Base-by-base conservation (phyloP, 2,329 filamentous ascomycete species). In the Nemania diffusa region DNA sequence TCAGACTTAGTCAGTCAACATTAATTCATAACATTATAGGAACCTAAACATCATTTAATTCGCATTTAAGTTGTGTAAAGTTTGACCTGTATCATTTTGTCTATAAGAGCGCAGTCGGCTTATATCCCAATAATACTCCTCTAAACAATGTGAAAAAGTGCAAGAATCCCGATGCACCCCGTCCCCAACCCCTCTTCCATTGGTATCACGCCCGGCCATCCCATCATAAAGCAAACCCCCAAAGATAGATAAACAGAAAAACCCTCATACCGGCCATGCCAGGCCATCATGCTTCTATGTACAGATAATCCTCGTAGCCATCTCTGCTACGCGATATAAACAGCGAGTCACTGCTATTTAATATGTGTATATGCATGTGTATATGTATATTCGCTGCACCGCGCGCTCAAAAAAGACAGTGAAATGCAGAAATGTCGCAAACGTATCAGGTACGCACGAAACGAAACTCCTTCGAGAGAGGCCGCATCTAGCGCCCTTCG, bases 191-290 rank as follows among this genome's bases (percentile, higher is more conserved):
- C 26, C n/a, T 55, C 48, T 15, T 26, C 27, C 42, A 42, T 50
- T 67, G 64, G 64, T 67, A 67, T 64, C 60, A 67, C 60, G 34
- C 60, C 64, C n/a, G 24, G 29, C 64, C 60, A 15, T 46, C 55
- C n/a, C 50, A 51, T 58, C 27, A 52, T 42, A 53, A 53, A 26
- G 8, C 29, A 27, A 61, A 26, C 34, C 50, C 53, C 51, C 24
- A 26, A 51, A 32, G 29, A 32, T 32, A 32, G 11, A 51, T 24
- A 8, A 11, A 46, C 7, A 5, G 50, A 48, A 27, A 40, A 60
- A 27, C 20, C 27, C 44, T 26, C 27, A 15, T 29, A 29, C 52
- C 57, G 51, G 40, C 65, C 65, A 53, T 61, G 51, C 61, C 46
- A 53, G 27, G 52, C 15, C 46, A 37, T 44, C 61, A 34, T 46